phyloP scores from a whole-genome alignment of 2,329 filamentous ascomycete genomes.

The Penicillium crustosum region DNA sequence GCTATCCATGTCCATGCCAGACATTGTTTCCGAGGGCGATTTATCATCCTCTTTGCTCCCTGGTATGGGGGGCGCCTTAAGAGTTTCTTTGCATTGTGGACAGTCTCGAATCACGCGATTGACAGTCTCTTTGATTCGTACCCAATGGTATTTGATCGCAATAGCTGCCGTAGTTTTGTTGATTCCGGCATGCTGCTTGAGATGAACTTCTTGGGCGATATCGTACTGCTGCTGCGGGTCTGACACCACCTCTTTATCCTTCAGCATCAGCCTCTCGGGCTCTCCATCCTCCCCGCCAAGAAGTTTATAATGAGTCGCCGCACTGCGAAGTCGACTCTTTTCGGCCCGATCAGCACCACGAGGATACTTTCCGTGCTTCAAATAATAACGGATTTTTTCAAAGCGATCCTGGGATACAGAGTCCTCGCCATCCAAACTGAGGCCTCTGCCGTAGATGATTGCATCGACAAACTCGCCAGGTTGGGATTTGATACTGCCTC shows the following conservation, averaged over 20 bases:
- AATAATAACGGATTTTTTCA: conserved; percentile 97
- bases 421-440: conserved; percentile 68
- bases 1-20: conserved; percentile 16
- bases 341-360: conserved; percentile 90
- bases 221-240: conserved; percentile 88
- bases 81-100: conserved; percentile 78
- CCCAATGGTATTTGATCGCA: conserved; percentile 94
- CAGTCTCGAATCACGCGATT: conserved; percentile 93
- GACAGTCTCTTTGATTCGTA: conserved; percentile 95
- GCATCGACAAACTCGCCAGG: conserved; percentile 70
- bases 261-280: conserved; percentile 82
- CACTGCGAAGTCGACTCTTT: conserved; percentile 89
- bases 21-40: conserved; percentile 16
- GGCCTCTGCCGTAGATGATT: conserved; percentile 71
- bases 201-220: conserved; percentile 76
- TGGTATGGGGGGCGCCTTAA: conserved; percentile 54
- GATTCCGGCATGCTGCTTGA: conserved; percentile 80
- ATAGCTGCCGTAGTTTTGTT: conserved; percentile 97
- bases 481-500: conserved; percentile 67
- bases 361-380: conserved; percentile 92
- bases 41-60: conserved; percentile 32
- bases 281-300: conserved; percentile 51
- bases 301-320: conserved; percentile 93
- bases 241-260: conserved; percentile 94
- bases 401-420: conserved; percentile 93